Conservation (phyloP, 257 asterid genomes). For the Nicotiana knightiana region DNA sequence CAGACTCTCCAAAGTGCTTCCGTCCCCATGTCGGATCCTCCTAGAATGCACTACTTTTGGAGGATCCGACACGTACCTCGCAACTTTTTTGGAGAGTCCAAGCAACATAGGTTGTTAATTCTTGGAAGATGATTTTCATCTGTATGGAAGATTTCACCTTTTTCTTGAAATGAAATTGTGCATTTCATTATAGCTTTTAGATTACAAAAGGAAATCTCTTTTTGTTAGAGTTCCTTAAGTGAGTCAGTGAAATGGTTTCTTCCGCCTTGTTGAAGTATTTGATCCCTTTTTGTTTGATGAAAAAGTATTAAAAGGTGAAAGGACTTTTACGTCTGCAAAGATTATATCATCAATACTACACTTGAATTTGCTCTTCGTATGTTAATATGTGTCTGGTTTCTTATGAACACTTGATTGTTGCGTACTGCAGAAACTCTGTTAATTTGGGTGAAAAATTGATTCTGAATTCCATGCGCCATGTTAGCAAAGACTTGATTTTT, state of each 20-base stretch:
- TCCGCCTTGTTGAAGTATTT: not conserved
- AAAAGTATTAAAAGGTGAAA: not conserved
- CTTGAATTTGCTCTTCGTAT: not conserved
- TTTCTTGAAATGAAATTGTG: no score
- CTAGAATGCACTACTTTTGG: no score
- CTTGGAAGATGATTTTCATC: no score
- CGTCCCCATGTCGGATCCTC: no score
- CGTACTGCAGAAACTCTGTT: no score
- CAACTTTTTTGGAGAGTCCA: no score
- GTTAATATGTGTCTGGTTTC: not conserved
- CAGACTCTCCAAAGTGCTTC: no score
- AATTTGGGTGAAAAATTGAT: not conserved
- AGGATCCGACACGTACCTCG: no score
- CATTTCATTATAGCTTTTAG: no score
- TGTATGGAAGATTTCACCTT: no score
- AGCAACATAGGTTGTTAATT: not conserved
- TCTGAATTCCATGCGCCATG: no score
- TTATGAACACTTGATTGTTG: not conserved
- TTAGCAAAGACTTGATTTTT: no score
- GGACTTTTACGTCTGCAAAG: not conserved
- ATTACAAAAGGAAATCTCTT: not conserved
- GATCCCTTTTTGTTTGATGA: not conserved
- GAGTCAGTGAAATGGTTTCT: not conserved
- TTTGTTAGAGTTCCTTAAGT: not conserved
- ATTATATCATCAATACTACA: not conserved